A percentile compares a stretch with the other conserved stretches of the same genome.
phyloP scores from a whole-genome alignment of 1,284 basidiomycete species.

The Ustilago lituana region DNA sequence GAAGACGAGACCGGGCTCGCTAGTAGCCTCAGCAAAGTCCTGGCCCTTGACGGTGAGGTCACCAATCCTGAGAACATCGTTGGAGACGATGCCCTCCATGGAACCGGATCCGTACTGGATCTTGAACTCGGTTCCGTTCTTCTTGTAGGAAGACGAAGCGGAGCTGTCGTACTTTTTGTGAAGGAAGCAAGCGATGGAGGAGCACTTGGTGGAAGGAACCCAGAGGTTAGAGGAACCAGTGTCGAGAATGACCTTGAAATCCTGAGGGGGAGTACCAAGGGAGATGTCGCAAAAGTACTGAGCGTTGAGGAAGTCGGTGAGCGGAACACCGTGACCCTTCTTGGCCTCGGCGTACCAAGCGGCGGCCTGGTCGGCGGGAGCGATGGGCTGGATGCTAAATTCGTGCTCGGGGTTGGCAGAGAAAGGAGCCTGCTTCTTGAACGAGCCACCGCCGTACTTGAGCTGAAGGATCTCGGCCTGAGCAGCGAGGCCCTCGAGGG shows the following conservation, averaged over 20 bases:
- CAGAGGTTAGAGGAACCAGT: conserved; percentile 92
- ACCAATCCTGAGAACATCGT: conserved; percentile 83
- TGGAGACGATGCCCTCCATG: conserved; percentile 94
- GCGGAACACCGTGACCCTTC: conserved; percentile 86
- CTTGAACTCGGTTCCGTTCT: conserved; percentile 88
- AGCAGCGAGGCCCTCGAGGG: conserved; percentile 76
- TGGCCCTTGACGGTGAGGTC: conserved; percentile 81
- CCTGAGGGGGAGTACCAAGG: conserved; percentile 82
- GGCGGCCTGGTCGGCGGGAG: conserved; percentile 43
- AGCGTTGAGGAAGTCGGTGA: conserved; percentile 96
- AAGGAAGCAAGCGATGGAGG: conserved; percentile 97
- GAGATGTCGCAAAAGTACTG: conserved; percentile 93
- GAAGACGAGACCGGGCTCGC: conserved; percentile 96
- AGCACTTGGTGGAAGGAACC: conserved; percentile 89
- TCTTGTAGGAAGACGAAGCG: conserved; percentile 85
- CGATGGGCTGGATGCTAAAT: conserved; percentile 68
- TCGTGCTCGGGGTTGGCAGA: conserved; percentile 72
- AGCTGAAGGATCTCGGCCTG: conserved; percentile 69
- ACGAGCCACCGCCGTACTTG: conserved; percentile 60
- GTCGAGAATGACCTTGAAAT: conserved; percentile 79
- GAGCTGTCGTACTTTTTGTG: conserved; percentile 90
- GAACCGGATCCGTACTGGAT: conserved; percentile 97
- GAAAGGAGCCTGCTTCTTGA: conserved; percentile 60
- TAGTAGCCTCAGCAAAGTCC: conserved; percentile 95
- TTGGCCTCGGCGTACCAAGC: conserved; percentile 69